These are phyloP conservation scores for Lophiotrema nucula DNA, from an alignment of 495 filamentous ascomycete species.

Conservation along the genomic window DNA sequence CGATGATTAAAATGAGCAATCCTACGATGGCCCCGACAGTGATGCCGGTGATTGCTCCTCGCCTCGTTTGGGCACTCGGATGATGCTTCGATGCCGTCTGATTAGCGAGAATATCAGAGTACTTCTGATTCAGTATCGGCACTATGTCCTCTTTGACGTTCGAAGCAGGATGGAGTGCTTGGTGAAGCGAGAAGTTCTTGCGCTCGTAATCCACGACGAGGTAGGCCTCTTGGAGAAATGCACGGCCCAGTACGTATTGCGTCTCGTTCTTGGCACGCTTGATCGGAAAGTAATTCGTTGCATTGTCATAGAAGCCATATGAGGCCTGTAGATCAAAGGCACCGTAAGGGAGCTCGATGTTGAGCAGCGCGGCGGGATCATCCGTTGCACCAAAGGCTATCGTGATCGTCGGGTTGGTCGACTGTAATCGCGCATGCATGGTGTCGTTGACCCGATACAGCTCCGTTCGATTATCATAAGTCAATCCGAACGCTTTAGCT, in stretches of 20 bases:
- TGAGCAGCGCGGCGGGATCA: constrained; percentile 42
- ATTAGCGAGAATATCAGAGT: too few species aligned
- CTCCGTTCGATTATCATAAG: constrained; percentile 42
- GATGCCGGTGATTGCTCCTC: too few species aligned
- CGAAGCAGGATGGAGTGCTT: constrained; percentile 8
- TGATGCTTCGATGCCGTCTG: too few species aligned
- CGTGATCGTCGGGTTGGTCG: constrained; percentile 47
- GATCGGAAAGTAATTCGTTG: constrained; percentile 53
- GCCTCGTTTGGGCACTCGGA: too few species aligned
- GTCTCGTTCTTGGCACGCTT: constrained; percentile 46
- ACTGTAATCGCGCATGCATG: constrained; percentile 41
- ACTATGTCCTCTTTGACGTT: constrained; percentile 1
- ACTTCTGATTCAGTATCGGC: too few species aligned
- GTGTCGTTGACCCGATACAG: constrained; percentile 52
- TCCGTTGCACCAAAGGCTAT: constrained; percentile 46
- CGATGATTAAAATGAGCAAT: too few species aligned
- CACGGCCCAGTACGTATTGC: constrained; percentile 55
- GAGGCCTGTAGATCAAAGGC: constrained; percentile 49
- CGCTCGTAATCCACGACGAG: constrained; percentile 48
- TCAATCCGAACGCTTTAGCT: constrained; percentile 51
- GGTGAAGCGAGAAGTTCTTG: constrained; percentile 45
- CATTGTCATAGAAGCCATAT: constrained; percentile 29
- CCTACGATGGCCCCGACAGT: too few species aligned
- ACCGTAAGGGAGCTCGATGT: constrained; percentile 53
- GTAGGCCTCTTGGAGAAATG: constrained; percentile 58